A percentile compares a stretch with the other conserved stretches of the same genome.
Conservation (phyloP, 73 alveolate species). For the Breviolum minutum region DNA sequence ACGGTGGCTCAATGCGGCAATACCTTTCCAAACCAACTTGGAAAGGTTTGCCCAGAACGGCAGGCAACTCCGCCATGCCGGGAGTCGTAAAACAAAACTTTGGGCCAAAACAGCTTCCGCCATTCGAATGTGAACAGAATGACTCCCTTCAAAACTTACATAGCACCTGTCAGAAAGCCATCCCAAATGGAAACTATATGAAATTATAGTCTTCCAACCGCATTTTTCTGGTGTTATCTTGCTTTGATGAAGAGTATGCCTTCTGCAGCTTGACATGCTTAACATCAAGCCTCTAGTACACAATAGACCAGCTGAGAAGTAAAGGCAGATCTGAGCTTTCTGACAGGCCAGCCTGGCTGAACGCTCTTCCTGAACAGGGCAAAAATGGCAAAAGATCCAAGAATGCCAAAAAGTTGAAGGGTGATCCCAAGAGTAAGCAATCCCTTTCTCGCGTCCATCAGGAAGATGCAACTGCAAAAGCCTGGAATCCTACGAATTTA, state of each 20-base stretch:
- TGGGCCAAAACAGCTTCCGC: constrained; percentile 39
- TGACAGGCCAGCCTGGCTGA: constrained; percentile 48
- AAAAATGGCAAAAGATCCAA: background rate
- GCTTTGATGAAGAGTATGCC: no score
- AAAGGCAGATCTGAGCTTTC: background rate
- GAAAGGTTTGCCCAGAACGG: constrained; percentile 85
- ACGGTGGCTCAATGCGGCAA: constrained; percentile 88
- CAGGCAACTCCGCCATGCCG: constrained; percentile 61
- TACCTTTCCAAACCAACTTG: constrained; percentile 86
- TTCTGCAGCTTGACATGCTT: no score
- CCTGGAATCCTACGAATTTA: no score
- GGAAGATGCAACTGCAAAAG: no score
- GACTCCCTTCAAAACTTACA: background rate
- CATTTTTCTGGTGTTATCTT: no score
- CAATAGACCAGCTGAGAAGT: no score
- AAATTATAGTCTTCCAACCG: no score
- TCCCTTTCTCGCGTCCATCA: no score
- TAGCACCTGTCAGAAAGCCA: background rate
- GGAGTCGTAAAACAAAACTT: constrained; percentile 1
- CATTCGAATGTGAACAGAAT: background rate
- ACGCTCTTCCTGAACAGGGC: background rate
- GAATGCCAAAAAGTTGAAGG: background rate
- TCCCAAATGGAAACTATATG: no score
- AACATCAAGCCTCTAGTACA: no score
- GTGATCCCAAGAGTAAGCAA: no score